Percentiles rank a stretch among this genome's conserved stretches.
Conservation (phyloP, 306 rosid genomes). For the Vicia sativa region DNA sequence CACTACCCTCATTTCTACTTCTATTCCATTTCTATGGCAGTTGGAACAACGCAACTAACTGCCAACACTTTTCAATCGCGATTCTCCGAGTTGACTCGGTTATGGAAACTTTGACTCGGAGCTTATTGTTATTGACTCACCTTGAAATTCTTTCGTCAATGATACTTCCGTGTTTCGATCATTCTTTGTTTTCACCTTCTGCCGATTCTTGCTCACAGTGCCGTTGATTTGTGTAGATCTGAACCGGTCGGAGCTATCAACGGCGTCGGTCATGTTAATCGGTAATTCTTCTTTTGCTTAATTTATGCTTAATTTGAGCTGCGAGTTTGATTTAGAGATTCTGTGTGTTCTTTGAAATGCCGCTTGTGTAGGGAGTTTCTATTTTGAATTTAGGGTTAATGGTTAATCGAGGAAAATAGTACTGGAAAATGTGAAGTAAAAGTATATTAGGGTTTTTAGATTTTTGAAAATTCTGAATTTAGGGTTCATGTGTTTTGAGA, state of each 20-base stretch:
- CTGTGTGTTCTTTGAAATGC: not conserved
- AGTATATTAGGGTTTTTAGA: not conserved
- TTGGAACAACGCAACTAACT: not conserved
- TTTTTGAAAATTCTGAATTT: too few relatives aligned
- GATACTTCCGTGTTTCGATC: constrained; percentile 42
- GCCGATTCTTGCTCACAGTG: constrained; percentile 40
- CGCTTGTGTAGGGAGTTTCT: constrained; percentile 1
- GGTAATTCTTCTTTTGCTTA: constrained; percentile 38
- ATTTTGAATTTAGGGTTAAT: not conserved
- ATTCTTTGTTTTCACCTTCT: constrained; percentile 35
- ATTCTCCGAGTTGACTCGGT: constrained; percentile 46
- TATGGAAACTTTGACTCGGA: constrained; percentile 48
- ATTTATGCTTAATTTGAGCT: constrained; percentile 8
- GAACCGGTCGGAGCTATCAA: constrained; percentile 43
- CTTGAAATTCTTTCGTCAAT: constrained; percentile 26
- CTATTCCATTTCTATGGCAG: constrained; percentile 1
- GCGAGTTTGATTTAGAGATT: not conserved
- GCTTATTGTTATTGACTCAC: constrained; percentile 27
- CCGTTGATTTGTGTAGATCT: constrained; percentile 61
- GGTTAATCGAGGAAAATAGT: not conserved
- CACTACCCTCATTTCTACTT: not conserved
- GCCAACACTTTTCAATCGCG: constrained; percentile 28
- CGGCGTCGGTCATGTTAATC: constrained; percentile 58
- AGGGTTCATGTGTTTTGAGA: too few relatives aligned
- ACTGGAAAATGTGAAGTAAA: not conserved